Base-by-base conservation (phyloP, 345 rosid species). In the Eucalyptus pumila region DNA sequence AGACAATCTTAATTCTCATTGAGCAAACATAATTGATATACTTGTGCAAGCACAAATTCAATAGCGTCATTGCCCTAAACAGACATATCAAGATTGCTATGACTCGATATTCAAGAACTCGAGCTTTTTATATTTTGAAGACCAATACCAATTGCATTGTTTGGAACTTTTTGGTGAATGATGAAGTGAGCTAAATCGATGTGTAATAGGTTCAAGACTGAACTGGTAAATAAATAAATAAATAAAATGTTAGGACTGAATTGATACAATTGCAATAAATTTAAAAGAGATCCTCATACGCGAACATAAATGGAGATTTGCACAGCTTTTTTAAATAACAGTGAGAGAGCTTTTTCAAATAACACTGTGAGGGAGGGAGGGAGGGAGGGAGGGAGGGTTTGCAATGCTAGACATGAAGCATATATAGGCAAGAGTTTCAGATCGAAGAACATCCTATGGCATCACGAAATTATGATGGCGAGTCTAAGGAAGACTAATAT, bases 181-280 rank as follows among this genome's bases (percentile, higher is more conserved):
- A 8, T 19, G 12, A 32, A 67, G 80, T 32, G 21, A 32, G 6
- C 23, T 67, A 32, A 67, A 32, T 16, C 21, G 5, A n/a, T 32
- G 80, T 51, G 56, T 51, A 51, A 51, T 51, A 51, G 23, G 23
- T 56, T 56, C 8, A 23, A 56, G 60, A 56, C 0, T 56, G 27
- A 56, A 56, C 1, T 9, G 0, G 27, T 4, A 23, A 2, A 2
- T 37, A 42, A 49, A 49, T 0, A 19, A 21, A 50, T 14, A 50
- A 51, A 51, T 16, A 3, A 51, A 51, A 51, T 0, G 2, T 17
- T 17, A 17, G 0, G 4, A 51, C 6, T 56, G 27, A 56, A 56
- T 56, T 56, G 27, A 26, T 56, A 56, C 6, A 56, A 56, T 56
- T 56, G 0, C 3, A 56, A 56, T 24, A 5, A 24, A 13, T 4